Percentiles rank a stretch among this genome's conserved stretches.
These are phyloP conservation scores for Myxozyma neglecta DNA, from an alignment of 805 yeast genomes.

Conservation along the genomic window DNA sequence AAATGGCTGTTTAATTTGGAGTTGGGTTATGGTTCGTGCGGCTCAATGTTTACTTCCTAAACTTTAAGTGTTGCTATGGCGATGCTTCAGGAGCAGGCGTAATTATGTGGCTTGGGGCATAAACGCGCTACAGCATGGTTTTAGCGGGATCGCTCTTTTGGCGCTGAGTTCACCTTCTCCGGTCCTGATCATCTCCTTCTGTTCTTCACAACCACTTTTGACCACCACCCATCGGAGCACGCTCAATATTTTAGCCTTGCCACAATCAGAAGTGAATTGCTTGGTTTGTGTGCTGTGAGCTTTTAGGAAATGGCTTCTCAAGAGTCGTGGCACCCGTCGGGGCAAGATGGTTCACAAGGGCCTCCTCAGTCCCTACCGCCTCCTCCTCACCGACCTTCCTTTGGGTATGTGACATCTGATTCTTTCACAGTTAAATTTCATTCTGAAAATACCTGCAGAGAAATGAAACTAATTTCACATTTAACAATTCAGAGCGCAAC, in stretches of 20 bases:
- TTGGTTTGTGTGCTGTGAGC: background rate
- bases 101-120: constrained; percentile 9
- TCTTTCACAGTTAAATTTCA: constrained; percentile 25
- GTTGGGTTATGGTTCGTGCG: constrained; percentile 4
- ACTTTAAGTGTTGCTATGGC: constrained; percentile 8
- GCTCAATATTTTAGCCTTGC: background rate
- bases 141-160: constrained; percentile 3
- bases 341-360: constrained; percentile 25
- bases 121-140: background rate
- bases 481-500: constrained; percentile 30
- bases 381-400: constrained; percentile 35
- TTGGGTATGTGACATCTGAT: constrained; percentile 32
- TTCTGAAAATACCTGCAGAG: background rate
- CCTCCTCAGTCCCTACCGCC: constrained; percentile 28
- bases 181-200: constrained; percentile 11
- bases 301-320: constrained; percentile 9
- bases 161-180: constrained; percentile 9
- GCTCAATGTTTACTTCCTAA: constrained; percentile 5
- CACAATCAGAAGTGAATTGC: background rate
- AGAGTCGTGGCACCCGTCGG: constrained; percentile 31
- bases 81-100: background rate
- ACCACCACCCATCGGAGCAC: background rate
- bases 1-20: background rate
- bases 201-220: background rate
- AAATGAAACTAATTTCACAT: background rate